Evolutionary conservation across 1,139 yeast genomes (phyloP).

Genomic region (Blastobotrys serpentis): DNA sequence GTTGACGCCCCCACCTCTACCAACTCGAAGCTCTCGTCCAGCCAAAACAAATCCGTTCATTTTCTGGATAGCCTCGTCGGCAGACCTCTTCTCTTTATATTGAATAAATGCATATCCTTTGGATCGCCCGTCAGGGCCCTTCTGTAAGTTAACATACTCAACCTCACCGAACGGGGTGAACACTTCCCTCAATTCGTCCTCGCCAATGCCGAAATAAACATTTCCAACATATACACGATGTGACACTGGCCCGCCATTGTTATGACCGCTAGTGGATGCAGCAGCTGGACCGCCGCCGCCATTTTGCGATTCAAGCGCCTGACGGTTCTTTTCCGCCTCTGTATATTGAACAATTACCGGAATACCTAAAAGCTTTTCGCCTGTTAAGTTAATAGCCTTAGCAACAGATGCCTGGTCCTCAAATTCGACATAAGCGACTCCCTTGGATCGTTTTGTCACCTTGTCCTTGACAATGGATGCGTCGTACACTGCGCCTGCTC

Average conservation of each 20-base stretch:
- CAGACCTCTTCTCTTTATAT: constrained; percentile 32
- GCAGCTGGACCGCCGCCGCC: too few species aligned
- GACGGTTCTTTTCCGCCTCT: constrained; percentile 40
- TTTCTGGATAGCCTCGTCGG: constrained; percentile 35
- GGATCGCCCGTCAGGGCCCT: constrained; percentile 38
- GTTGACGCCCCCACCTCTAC: constrained; percentile 28
- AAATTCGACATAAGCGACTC: constrained; percentile 43
- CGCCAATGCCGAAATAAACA: constrained; percentile 36
- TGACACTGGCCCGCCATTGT: constrained; percentile 6
- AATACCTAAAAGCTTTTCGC: constrained; percentile 39
- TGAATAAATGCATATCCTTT: constrained; percentile 40
- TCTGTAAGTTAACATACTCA: constrained; percentile 34
- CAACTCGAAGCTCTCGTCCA: constrained; percentile 37
- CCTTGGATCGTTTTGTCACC: constrained; percentile 39
- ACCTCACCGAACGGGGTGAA: constrained; percentile 40
- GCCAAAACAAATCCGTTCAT: constrained; percentile 39
- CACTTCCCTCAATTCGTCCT: constrained; percentile 35
- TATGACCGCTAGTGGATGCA: too few species aligned
- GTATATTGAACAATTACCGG: constrained; percentile 41
- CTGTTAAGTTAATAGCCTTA: constrained; percentile 39
- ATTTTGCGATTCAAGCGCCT: constrained; percentile 29
- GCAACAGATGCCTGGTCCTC: constrained; percentile 34
- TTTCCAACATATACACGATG: constrained; percentile 39
- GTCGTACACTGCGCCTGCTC: constrained; percentile 39
- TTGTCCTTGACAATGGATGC: constrained; percentile 43